phyloP scores from a whole-genome alignment of 2,329 filamentous ascomycete species.

The Penicillium sp. region DNA sequence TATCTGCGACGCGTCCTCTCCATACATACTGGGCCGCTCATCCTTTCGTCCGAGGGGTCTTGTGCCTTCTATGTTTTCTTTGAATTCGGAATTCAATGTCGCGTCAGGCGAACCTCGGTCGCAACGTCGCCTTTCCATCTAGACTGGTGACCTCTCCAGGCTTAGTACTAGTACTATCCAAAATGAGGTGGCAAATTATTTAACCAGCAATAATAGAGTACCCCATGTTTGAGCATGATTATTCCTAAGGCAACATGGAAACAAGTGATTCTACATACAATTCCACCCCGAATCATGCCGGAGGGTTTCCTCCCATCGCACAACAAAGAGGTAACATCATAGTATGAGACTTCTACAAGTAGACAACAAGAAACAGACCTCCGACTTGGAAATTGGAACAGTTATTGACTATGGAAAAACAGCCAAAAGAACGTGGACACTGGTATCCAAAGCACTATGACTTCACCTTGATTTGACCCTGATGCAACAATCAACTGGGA shows the following conservation, averaged over 20 bases:
- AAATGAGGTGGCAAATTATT: background rate
- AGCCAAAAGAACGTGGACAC: background rate
- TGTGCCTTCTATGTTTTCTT: background rate
- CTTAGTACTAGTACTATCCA: too few relatives aligned
- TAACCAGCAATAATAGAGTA: too few relatives aligned
- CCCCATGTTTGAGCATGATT: accelerated
- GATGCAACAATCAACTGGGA: background rate
- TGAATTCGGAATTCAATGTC: too few relatives aligned
- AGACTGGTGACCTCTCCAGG: too few relatives aligned
- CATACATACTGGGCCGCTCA: background rate
- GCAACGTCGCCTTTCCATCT: background rate
- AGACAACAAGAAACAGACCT: too few relatives aligned
- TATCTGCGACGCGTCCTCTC: background rate
- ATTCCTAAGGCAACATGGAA: too few relatives aligned
- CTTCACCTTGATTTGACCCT: background rate
- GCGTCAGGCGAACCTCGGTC: background rate
- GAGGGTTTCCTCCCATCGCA: background rate
- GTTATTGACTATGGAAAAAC: background rate
- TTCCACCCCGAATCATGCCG: background rate
- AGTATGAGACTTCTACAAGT: background rate
- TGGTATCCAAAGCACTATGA: background rate
- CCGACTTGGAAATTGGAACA: background rate
- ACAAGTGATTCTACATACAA: background rate
- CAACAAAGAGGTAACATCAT: background rate
- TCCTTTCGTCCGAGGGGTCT: background rate